Base-by-base conservation (phyloP, 768 basidiomycete genomes). In the Clitopilus passeckerianus region DNA sequence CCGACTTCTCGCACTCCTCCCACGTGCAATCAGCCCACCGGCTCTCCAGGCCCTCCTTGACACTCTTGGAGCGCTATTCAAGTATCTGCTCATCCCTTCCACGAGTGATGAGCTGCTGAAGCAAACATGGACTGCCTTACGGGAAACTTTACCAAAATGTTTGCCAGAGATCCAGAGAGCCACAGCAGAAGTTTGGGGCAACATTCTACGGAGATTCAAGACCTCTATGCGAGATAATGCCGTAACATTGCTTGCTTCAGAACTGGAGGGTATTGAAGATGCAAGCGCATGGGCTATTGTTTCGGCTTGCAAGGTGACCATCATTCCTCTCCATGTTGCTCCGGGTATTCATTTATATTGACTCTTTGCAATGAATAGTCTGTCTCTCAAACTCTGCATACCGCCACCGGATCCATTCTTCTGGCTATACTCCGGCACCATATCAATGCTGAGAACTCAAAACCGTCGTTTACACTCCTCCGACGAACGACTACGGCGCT, bases 111-210 rank as follows among this genome's bases (percentile, higher is more conserved):
- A 82, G 30, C 74, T 86, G 5, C 67, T 89, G 23, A 76, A 81
- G 44, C 74, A 78, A 44, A 86, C 89, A 2, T 93, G 91, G 91
- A 57, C 69, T 5, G 65, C 72, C 27, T 72, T 93, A 41, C 75
- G 77, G 23, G 66, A 70, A 0, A 73, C 79, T 1, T 68, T 93
- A 8, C 80, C 81, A 2, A 80, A 76, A 59, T 91, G 89, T 68
- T 73, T 81, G 58, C 80, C 84, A 0, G 90, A 94, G 59, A 81
- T 92, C 1, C 90, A 90, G 66, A 75, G 89, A 23, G 85, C 89
- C 0, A 80, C 90, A 9, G 89, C 92, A 0, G 93, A 97, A 67
- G 91, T 93, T 3, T 97, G 93, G 95, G 91, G 87, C 0, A 84
- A 83, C 0, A 80, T 89, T 0, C 66, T 96, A 44, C 78, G 95